Evolutionary conservation across 2,329 filamentous ascomycete species (phyloP), one percentile per base, ranked within the genome.

Genomic region (Ceratocystis diversiconidia): DNA sequence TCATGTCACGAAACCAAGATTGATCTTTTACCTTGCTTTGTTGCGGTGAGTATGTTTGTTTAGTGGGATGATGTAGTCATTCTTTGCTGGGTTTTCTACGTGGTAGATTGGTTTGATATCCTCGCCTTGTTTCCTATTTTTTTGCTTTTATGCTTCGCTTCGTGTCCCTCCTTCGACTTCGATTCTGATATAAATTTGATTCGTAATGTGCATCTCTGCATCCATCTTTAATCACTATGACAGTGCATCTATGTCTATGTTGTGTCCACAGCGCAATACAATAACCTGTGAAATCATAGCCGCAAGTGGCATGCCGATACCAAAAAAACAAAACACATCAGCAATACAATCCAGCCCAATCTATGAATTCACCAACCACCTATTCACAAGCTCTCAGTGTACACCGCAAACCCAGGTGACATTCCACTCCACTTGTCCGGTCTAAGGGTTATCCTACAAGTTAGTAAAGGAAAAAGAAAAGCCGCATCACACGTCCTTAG

Each of bases 361-460:
- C 10, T 41, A 41, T 41, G 36, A 15, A 10, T 52, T 25, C 19
- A 25, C 48, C 15, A 22, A 52, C 48, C 10, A 25, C 8, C 19
- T 25, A n/a, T n/a, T 43, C 36, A 43, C n/a, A 62, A 25, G 19
- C n/a, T 32, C 3, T 59, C 65, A 3, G 43, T 57, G 2, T 46
- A 48, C 46, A 65, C 41, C n/a, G 8, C 43, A 22, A 65, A 65
- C 6, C 64, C 64, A 8, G 25, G 28, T 30, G 61, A 41, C 43
- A 65, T 28, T 19, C 32, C 48, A 28, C 50, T 43, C 64, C 64
- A 65, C 17, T 62, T 61, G 43, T 59, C 52, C n/a, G 22, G 5
- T 41, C n/a, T 61, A 46, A 17, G 22, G 15, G 15, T 6, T 62
- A 2, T 1, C 5, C 36, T 5, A 4, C 10, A 41, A 41, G 36